Base-by-base conservation (phyloP, 2,329 filamentous ascomycete species). In the Drechslera avenae region DNA sequence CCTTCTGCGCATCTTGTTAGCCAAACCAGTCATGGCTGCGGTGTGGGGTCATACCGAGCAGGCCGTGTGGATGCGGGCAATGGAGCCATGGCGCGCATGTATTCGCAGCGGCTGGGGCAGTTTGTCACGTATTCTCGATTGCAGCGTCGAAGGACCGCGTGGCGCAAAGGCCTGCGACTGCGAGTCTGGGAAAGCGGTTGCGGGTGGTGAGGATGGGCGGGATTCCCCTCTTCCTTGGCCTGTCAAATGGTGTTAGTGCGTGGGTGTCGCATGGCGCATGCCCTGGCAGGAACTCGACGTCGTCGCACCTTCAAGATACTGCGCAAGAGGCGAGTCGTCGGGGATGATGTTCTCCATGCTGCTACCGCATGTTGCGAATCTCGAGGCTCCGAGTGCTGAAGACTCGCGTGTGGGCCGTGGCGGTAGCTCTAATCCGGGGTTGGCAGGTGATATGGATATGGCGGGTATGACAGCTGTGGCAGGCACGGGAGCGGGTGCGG, bases 261-360 rank as follows among this genome's bases (percentile, higher is more conserved):
- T 39, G 16, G 46, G 21, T 9, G 9, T 30, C 34, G 46, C 23
- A 47, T 37, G 23, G 48, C 36, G 35, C 40, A 37, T 39, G 9
- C 26, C 14, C 14, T 28, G 33, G 23, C 7, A 23, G 9, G 3
- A 34, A 28, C 2, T 9, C 17, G 19, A 33, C 13, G 12, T 3
- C 5, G 18, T 28, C 48, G 35, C 43, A 51, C 92, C 91, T 85
- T 92, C 87, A 64, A 97, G 85, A 78, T 94, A 94, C 68, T 89
- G 86, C 71, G 91, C 91, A 76, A 97, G 82, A 65, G 92, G 92
- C 72, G 90, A 89, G 77, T 91, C 86, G 77, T 94, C 85, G 76
- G 89, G 89, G 64, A 96, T 85, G 66, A 96, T 82, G 68, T 89
- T 86, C 83, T 96, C 92, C 92, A 97, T 94, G 46, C 49, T 52